Conservation (phyloP, 2,329 filamentous ascomycete genomes). For the Aureobasidium sp. region DNA sequence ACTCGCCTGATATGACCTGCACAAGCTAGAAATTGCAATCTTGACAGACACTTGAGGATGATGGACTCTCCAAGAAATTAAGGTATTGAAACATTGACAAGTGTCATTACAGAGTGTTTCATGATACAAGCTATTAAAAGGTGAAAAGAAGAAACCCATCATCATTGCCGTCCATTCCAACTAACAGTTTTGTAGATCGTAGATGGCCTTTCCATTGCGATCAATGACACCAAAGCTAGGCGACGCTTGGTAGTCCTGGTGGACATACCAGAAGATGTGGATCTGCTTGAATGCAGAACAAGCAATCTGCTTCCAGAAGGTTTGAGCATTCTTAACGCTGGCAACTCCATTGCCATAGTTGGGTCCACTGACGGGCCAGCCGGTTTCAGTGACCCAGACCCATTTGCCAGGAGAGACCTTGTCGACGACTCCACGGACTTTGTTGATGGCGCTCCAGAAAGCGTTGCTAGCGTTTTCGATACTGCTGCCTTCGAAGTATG, state of each 20-base stretch:
- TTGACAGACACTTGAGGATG: no score
- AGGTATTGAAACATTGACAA: no score
- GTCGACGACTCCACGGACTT: constrained; percentile 35
- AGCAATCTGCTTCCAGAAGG: constrained; percentile 55
- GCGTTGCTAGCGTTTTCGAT: constrained; percentile 48
- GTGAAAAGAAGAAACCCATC: no score
- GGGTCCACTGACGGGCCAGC: constrained; percentile 52
- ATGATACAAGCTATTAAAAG: no score
- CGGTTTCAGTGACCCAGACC: constrained; percentile 44
- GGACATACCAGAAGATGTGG: constrained; percentile 51
- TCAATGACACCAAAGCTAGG: constrained; percentile 35
- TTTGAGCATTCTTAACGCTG: constrained; percentile 50
- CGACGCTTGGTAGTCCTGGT: constrained; percentile 43
- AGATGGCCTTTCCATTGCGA: constrained; percentile 24
- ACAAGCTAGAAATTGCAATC: no score
- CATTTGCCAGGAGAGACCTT: constrained; percentile 27
- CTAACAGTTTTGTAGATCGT: constrained; percentile 21
- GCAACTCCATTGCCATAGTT: constrained; percentile 48
- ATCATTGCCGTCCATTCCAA: neutral
- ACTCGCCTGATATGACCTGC: no score
- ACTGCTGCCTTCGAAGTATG: constrained; percentile 54
- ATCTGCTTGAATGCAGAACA: constrained; percentile 49
- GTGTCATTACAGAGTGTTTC: no score
- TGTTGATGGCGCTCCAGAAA: constrained; percentile 39
- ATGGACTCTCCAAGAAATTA: no score